Conservation (phyloP, 1,284 basidiomycete genomes). For the Fistulina hepatica region DNA sequence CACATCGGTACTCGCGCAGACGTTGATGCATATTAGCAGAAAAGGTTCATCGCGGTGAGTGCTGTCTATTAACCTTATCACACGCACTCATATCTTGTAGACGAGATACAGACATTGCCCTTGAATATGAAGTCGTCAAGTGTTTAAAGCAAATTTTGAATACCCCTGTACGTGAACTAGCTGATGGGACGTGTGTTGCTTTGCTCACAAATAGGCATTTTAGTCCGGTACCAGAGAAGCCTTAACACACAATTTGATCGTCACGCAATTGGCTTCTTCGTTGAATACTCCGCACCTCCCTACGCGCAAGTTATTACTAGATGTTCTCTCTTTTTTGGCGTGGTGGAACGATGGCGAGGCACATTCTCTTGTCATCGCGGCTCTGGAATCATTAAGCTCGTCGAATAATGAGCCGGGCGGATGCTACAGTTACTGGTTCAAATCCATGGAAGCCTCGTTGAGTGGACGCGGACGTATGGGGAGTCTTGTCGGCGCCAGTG, state of each 20-base stretch:
- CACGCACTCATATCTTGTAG: conserved; percentile 25
- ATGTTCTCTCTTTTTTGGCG: conserved; percentile 61
- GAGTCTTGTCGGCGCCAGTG: conserved; percentile 87
- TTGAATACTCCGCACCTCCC: conserved; percentile 77
- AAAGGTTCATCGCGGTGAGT: conserved; percentile 51
- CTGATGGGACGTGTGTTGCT: background rate
- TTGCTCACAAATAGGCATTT: background rate
- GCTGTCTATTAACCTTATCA: conserved; percentile 2
- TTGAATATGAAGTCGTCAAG: conserved; percentile 89
- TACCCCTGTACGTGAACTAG: conserved; percentile 40
- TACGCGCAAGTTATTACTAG: conserved; percentile 73
- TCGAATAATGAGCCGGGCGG: conserved; percentile 51
- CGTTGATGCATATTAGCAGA: conserved; percentile 64
- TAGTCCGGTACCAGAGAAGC: conserved; percentile 73
- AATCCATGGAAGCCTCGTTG: conserved; percentile 68
- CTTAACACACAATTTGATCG: conserved; percentile 65
- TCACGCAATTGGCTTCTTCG: conserved; percentile 76
- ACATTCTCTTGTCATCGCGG: conserved; percentile 46
- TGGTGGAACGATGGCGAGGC: conserved; percentile 47
- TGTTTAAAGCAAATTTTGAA: conserved; percentile 84
- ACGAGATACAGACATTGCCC: conserved; percentile 51
- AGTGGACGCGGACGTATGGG: conserved; percentile 91
- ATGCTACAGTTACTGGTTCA: conserved; percentile 86
- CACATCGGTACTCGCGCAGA: conserved; percentile 78
- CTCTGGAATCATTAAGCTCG: conserved; percentile 55